Base-by-base conservation (phyloP, 2,329 filamentous ascomycete species). In the Verticillium longisporum region DNA sequence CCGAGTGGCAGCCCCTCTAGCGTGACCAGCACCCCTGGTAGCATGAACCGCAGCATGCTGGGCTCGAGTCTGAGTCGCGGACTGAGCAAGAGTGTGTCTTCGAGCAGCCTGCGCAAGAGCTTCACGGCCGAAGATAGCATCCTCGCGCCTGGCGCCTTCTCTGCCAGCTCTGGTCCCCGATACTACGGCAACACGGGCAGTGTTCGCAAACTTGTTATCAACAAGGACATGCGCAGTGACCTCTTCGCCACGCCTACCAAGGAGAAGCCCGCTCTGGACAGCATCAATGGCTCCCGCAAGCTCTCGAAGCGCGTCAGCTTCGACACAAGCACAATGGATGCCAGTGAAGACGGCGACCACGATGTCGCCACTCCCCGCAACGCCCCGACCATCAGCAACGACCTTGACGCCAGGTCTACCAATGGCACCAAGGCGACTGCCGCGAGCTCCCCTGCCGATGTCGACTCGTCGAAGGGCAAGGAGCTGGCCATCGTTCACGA, bases 191-290 rank as follows among this genome's bases (percentile, higher is more conserved):
- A 81, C 70, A 83, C 83, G 57, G 85, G 86, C 55, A 91, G 84
- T 71, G 85, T 97, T 67, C 97, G 97, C 79, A 93, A 92, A 73
- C 83, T 99, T 61, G 89, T 93, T 59, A 97, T 99, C 72, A 96
- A 97, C 75, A 88, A 92, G 65, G 89, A 88, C 66, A 82, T 99
- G 71, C 85, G 91, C 60, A 92, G 84, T 61, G 89, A 91, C 68
- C 78, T 88, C 15, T 89, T 88, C 71, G 82, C 81, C 2, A 84
- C 85, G 1, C 84, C 85, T 0, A 81, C 77, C 60, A 86, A 82
- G 70, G 80, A 83, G 38, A 82, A 79, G 67, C 68, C 74, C n/a
- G 64, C 70, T 2, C 67, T 71, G 21, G 81, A 81, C 14, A 68
- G 74, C 54, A 61, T 72, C 56, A 74, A 81, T 64, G 72, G 78